Evolutionary conservation across 2,329 filamentous ascomycete species (phyloP).

Genomic region (Penicillium occitanis): DNA sequence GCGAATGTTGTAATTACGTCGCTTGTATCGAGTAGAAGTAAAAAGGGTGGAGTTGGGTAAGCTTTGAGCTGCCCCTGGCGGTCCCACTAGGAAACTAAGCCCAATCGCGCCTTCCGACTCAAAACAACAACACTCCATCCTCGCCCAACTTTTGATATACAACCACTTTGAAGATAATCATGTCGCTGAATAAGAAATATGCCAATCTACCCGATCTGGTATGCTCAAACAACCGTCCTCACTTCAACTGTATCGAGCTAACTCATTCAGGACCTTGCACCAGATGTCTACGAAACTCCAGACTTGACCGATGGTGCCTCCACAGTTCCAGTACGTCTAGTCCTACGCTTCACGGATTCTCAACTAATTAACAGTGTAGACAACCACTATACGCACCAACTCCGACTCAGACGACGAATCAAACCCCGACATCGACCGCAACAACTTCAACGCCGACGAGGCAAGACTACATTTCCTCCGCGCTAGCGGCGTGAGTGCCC

Average conservation of each 20-base stretch:
- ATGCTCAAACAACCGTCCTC: conserved; percentile 21
- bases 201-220: conserved; percentile 78
- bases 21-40: not conserved
- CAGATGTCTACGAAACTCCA: conserved; percentile 95
- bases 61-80: conserved; percentile 5
- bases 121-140: not conserved
- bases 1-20: not conserved
- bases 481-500: conserved; percentile 67
- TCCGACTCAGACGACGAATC: conserved; percentile 59
- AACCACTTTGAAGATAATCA: conserved; percentile 36
- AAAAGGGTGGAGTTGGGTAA: not conserved
- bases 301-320: conserved; percentile 88
- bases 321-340: conserved; percentile 68
- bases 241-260: not conserved
- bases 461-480: conserved; percentile 79
- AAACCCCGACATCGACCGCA: conserved; percentile 68
- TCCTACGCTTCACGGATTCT: not conserved
- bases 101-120: not conserved
- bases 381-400: conserved; percentile 56
- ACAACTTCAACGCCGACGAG: conserved; percentile 71
- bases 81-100: not conserved
- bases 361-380: conserved; percentile 38
- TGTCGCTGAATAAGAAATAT: conserved; percentile 80
- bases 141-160: not conserved
- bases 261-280: conserved; percentile 67